Evolutionary conservation across 495 filamentous ascomycete species (phyloP).

Genomic region (Aspergillus cavernicola): DNA sequence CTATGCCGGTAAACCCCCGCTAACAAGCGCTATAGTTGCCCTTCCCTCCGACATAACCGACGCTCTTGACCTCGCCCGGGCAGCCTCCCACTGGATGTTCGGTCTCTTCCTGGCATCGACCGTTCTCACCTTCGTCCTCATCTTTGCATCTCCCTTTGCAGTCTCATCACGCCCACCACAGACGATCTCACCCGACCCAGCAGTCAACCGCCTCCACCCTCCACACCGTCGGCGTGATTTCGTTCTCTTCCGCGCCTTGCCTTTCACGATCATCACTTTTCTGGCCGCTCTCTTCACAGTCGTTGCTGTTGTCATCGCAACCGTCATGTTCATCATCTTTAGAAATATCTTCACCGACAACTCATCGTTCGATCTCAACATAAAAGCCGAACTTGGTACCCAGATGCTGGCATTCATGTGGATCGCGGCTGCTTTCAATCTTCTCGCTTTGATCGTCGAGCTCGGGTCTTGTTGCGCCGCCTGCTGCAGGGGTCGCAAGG

Average conservation of each 20-base stretch:
- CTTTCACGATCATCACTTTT: conserved; percentile 57
- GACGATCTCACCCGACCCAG: conserved; percentile 24
- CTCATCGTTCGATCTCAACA: conserved; percentile 62
- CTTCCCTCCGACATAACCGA: conserved; percentile 67
- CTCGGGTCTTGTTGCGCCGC: conserved; percentile 63
- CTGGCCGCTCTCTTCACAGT: conserved; percentile 61
- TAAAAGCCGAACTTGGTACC: conserved; percentile 62
- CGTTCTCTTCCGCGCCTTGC: conserved; percentile 43
- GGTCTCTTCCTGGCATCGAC: conserved; percentile 72
- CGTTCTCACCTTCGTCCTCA: conserved; percentile 63
- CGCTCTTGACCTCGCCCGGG: conserved; percentile 67
- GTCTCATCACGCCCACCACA: conserved; percentile 52
- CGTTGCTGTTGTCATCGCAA: conserved; percentile 69
- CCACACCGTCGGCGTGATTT: conserved; percentile 47
- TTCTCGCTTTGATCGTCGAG: conserved; percentile 69
- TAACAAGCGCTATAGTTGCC: conserved; percentile 55
- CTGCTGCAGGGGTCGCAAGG: conserved; percentile 43
- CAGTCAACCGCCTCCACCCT: conserved; percentile 20
- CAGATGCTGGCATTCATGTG: conserved; percentile 91
- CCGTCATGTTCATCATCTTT: conserved; percentile 77
- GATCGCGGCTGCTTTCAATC: conserved; percentile 63
- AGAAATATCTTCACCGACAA: conserved; percentile 60
- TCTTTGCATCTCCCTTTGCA: conserved; percentile 57
- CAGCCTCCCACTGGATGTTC: conserved; percentile 90
- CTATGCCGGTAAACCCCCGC: background rate